Conservation (phyloP, 1,284 basidiomycete species). For the Moesziomyces sp. region DNA sequence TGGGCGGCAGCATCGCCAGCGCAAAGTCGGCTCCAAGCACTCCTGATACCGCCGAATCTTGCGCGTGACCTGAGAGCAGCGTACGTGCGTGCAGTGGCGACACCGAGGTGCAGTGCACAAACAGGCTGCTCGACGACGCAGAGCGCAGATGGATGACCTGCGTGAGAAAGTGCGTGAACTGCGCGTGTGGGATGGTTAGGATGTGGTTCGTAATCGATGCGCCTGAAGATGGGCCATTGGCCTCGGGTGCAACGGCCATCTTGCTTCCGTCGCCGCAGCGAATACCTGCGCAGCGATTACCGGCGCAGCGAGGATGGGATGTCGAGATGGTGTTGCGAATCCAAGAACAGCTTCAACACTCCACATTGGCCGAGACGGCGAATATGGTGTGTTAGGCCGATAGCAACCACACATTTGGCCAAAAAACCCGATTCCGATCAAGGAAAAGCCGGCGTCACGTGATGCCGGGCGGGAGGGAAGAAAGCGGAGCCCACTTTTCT, state of each 20-base stretch:
- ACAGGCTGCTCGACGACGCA: conserved; percentile 8
- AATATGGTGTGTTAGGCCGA: too few species aligned
- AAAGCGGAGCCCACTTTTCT: conserved; percentile 4
- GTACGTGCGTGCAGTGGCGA: conserved; percentile 11
- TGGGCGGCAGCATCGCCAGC: conserved; percentile 33
- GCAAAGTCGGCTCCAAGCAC: conserved; percentile 34
- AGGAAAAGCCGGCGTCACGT: conserved; percentile 8
- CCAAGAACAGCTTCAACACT: conserved; percentile 1
- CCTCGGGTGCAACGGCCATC: too few species aligned
- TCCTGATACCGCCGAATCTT: conserved; percentile 3
- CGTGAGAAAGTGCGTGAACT: conserved; percentile 18
- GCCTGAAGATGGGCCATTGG: too few species aligned
- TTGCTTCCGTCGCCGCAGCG: too few species aligned
- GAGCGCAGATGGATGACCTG: conserved; percentile 23
- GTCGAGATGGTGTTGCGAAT: too few species aligned
- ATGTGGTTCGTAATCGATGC: conserved; percentile 30
- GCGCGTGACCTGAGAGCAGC: not conserved
- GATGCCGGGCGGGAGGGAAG: conserved; percentile 16
- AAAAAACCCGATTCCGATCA: too few species aligned
- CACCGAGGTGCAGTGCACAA: conserved; percentile 24
- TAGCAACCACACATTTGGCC: rapidly evolving
- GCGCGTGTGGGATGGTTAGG: conserved; percentile 21
- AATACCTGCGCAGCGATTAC: too few species aligned
- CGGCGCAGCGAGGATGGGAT: too few species aligned
- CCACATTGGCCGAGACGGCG: not conserved